A percentile compares a stretch with the other conserved stretches of the same genome.
phyloP scores from a whole-genome alignment of 257 asterid species.

The Solanum acaule region DNA sequence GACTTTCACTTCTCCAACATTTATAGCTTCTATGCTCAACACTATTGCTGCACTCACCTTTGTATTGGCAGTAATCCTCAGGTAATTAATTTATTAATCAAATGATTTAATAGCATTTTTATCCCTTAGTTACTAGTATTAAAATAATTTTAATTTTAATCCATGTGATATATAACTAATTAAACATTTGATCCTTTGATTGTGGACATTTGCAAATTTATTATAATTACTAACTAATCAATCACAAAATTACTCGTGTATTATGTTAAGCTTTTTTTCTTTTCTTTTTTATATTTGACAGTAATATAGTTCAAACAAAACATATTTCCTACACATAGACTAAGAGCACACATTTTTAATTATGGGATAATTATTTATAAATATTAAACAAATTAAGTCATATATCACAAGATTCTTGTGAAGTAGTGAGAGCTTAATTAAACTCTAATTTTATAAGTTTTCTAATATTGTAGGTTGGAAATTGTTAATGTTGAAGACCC shows the following conservation, averaged over 20 bases:
- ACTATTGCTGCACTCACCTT: constrained; percentile 68
- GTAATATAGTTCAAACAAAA: too few species aligned
- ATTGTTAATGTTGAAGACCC: constrained; percentile 33
- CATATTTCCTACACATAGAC: neutral
- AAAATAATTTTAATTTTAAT: neutral
- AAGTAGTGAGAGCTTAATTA: too few species aligned
- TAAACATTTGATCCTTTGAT: neutral
- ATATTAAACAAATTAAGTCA: neutral
- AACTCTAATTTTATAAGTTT: neutral
- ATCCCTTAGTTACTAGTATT: neutral
- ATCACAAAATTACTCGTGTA: neutral
- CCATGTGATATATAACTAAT: neutral
- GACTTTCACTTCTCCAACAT: constrained; percentile 58
- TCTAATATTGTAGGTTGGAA: constrained; percentile 41
- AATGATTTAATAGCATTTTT: neutral
- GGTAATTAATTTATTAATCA: constrained; percentile 21
- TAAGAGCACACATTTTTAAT: neutral
- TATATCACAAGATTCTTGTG: neutral
- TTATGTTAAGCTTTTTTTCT: neutral
- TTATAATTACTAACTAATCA: neutral
- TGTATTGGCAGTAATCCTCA: constrained; percentile 53
- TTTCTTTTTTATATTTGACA: neutral
- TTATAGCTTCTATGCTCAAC: constrained; percentile 57
- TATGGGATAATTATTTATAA: neutral
- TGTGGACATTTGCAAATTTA: neutral